Evolutionary conservation across 2,329 filamentous ascomycete species (phyloP).

Genomic region (Tolypocladium album): DNA sequence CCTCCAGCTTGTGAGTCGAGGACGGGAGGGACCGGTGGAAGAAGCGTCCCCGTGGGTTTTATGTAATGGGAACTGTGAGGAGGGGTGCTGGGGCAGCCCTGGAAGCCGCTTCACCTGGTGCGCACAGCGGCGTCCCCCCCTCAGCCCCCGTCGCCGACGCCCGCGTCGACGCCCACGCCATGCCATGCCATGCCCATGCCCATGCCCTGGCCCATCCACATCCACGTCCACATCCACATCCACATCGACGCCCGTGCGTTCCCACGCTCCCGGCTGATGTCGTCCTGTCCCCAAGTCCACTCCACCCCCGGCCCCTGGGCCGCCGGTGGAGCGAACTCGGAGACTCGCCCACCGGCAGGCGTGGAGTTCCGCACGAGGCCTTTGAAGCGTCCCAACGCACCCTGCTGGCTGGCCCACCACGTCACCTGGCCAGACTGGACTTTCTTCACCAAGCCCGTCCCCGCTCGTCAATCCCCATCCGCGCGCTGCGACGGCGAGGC

Average conservation of each 20-base stretch:
- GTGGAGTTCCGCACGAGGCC: neutral
- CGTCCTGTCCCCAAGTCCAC: neutral
- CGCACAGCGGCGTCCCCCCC: slow-evolving; percentile 2
- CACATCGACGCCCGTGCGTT: too few species aligned
- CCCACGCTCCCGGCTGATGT: neutral
- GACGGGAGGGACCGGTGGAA: slow-evolving; percentile 10
- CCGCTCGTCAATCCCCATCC: neutral
- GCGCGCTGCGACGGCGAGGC: neutral
- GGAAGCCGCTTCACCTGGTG: neutral
- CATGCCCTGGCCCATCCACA: neutral
- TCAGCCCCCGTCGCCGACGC: neutral
- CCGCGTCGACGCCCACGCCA: neutral
- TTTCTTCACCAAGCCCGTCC: neutral
- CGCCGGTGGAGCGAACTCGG: neutral
- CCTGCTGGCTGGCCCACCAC: neutral
- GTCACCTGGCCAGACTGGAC: neutral
- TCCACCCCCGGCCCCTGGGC: neutral
- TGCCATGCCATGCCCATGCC: neutral
- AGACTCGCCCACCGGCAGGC: neutral
- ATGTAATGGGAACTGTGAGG: slow-evolving; percentile 27
- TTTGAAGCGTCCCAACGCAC: neutral
- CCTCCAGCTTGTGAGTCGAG: slow-evolving; percentile 12
- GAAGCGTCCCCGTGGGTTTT: slow-evolving; percentile 19
- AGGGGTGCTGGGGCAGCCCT: slow-evolving; percentile 7
- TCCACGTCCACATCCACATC: too few species aligned